Evolutionary conservation across 805 yeast genomes (phyloP), one percentile per base, ranked within the genome.

Genomic region (Zygosaccharomyces gambellarensis): DNA sequence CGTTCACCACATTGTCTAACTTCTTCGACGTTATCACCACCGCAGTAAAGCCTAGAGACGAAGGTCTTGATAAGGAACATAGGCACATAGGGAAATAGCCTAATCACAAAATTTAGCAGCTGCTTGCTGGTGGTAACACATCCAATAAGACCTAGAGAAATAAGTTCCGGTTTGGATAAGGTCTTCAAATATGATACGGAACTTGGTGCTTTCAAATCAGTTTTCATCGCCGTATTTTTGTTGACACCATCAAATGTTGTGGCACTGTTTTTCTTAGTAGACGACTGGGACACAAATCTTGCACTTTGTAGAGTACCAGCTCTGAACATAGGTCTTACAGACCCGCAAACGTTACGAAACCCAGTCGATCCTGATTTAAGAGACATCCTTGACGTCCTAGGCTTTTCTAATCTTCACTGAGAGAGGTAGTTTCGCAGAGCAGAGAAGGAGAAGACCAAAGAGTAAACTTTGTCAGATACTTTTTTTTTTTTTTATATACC

Each of bases 1-100:
- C 80, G 73, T 48, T 74, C 71, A 46, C 95, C 96, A 3, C 96
- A 85, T 48, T 73, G 65, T 47, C 80, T 73, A 11, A 90, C 94
- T 55, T 90, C 86, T 9, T 69, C 68, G 48, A 84, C 76, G 51
- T 78, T 80, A 59, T 87, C 92, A 49, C 98, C 98, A 36, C 98
- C 98, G 64, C 95, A 85, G 71, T 92, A 90, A 52, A 87, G 76
- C 51, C 85, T 85, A 65, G 87, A 90, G 14, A 90, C 87, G 54
- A 89, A 74, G 36, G 79, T 69, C 68, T 82, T 87, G 54, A 90
- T 77, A 38, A 89, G 46, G 53, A 79, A 74, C 56, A 85, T 72
- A 19, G 98, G 98, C 10, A 84, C 78, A 55, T 76, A 80, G 2
- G 95, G 95, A 70, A 86, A 87, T 5, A 78, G 39, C 56, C 77